A percentile compares a stretch with the other conserved stretches of the same genome.
Evolutionary conservation across 2,329 filamentous ascomycete species (phyloP).

Genomic region (Neopestalotiopsis sp.): DNA sequence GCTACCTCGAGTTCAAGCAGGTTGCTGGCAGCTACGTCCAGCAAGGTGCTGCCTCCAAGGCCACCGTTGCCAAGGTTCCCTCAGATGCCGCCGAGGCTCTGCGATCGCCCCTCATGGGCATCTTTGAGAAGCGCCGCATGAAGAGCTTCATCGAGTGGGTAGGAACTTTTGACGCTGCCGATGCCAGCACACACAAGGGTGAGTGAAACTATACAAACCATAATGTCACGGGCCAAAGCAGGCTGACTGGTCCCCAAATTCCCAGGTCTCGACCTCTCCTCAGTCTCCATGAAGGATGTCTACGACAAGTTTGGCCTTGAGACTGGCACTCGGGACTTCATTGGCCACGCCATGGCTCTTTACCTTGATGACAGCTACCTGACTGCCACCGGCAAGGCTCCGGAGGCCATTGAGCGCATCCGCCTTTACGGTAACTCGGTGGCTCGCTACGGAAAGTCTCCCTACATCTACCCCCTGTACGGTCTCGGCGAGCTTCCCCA

Average conservation of each 20-base stretch:
- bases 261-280: constrained; percentile 78
- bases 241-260: background rate
- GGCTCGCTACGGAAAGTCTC: constrained; percentile 95
- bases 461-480: constrained; percentile 99
- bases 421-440: constrained; percentile 97
- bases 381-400: constrained; percentile 71
- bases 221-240: background rate
- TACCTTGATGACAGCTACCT: constrained; percentile 92
- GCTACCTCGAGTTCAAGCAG: constrained; percentile 91
- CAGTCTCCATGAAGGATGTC: constrained; percentile 94
- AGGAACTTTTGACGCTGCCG: constrained; percentile 81
- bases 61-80: constrained; percentile 95
- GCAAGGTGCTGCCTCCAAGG: constrained; percentile 80
- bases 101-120: constrained; percentile 91
- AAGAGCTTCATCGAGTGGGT: constrained; percentile 98
- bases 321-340: constrained; percentile 87
- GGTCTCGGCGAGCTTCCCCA: constrained; percentile 96
- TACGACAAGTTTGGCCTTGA: constrained; percentile 98
- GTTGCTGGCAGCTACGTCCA: constrained; percentile 97
- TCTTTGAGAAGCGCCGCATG: constrained; percentile 97
- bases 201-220: constrained; percentile 33
- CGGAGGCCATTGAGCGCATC: constrained; percentile 90
- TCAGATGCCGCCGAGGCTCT: constrained; percentile 91
- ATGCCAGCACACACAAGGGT: constrained; percentile 91
- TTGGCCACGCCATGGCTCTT: constrained; percentile 97